Conservation (phyloP, 2,329 filamentous ascomycete species). For the Aspergillus chevalieri region DNA sequence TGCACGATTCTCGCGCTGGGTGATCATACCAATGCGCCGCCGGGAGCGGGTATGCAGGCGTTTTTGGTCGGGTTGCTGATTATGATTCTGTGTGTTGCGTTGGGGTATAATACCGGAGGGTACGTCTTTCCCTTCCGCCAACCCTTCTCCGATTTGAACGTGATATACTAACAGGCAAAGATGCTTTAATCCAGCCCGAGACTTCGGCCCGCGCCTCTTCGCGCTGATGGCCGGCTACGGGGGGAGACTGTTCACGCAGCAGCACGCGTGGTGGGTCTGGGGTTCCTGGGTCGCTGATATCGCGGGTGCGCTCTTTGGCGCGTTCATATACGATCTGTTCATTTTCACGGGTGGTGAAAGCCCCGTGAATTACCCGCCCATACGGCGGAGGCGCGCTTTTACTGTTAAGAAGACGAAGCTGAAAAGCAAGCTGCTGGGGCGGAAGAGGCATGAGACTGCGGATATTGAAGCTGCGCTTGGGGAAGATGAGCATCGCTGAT, state of each 20-base stretch:
- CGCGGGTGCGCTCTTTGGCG: conserved; percentile 26
- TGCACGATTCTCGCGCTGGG: conserved; percentile 32
- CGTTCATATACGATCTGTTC: conserved; percentile 28
- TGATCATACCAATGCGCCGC: conserved; percentile 41
- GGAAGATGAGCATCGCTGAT: background rate
- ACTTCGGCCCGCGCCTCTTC: conserved; percentile 31
- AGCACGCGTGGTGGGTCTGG: conserved; percentile 31
- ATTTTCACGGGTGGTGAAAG: conserved; percentile 36
- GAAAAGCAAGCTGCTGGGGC: background rate
- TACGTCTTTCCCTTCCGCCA: conserved; percentile 2
- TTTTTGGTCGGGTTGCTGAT: conserved; percentile 20
- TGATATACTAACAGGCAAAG: conserved; percentile 6
- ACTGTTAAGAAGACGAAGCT: conserved; percentile 21
- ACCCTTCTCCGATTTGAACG: no score
- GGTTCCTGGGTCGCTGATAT: conserved; percentile 31
- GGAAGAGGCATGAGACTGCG: background rate
- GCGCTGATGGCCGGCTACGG: conserved; percentile 29
- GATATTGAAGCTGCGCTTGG: background rate
- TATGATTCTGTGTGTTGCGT: conserved; percentile 6
- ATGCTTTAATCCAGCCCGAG: conserved; percentile 30
- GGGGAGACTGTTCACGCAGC: conserved; percentile 16
- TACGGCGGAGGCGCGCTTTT: conserved; percentile 29
- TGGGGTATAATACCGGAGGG: conserved; percentile 34
- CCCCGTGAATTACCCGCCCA: conserved; percentile 39
- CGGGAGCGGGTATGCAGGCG: conserved; percentile 38